Conservation (phyloP, 495 filamentous ascomycete genomes). For the Platismatia glauca region DNA sequence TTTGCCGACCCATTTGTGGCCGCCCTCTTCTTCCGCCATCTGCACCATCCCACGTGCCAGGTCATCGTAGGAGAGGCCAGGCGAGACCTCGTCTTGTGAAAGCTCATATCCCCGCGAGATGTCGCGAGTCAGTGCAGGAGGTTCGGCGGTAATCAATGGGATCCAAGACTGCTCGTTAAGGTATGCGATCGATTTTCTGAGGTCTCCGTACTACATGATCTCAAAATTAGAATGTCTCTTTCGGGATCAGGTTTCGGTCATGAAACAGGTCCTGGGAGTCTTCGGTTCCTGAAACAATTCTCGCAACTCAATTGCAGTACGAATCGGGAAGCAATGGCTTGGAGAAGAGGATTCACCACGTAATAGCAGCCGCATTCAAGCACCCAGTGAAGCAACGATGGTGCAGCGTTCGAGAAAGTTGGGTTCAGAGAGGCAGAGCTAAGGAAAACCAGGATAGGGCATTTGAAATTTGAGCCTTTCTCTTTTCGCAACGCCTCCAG, state of each 20-base stretch:
- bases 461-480: neutral
- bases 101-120: slow-evolving; percentile 8
- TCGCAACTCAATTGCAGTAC: too few relatives aligned
- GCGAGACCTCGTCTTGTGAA: neutral
- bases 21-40: slow-evolving; percentile 11
- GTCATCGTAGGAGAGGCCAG: slow-evolving; percentile 4
- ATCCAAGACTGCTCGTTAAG: slow-evolving; percentile 5
- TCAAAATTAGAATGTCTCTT: too few relatives aligned
- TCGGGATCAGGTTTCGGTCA: too few relatives aligned
- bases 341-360: too few relatives aligned
- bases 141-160: slow-evolving; percentile 7
- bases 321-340: too few relatives aligned
- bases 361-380: slow-evolving; percentile 4
- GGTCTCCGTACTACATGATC: too few relatives aligned
- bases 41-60: slow-evolving; percentile 12
- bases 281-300: too few relatives aligned
- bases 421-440: slow-evolving; percentile 9
- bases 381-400: slow-evolving; percentile 6
- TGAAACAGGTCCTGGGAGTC: too few relatives aligned
- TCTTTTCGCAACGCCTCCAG: neutral
- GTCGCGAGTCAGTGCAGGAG: slow-evolving; percentile 1
- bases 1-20: slow-evolving; percentile 8
- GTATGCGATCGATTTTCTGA: neutral
- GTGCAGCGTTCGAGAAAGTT: neutral
- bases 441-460: slow-evolving; percentile 2